A percentile compares a stretch with the other conserved stretches of the same genome.
Conservation (phyloP, 208 protist species). For the Wallacemonas collosoma region DNA sequence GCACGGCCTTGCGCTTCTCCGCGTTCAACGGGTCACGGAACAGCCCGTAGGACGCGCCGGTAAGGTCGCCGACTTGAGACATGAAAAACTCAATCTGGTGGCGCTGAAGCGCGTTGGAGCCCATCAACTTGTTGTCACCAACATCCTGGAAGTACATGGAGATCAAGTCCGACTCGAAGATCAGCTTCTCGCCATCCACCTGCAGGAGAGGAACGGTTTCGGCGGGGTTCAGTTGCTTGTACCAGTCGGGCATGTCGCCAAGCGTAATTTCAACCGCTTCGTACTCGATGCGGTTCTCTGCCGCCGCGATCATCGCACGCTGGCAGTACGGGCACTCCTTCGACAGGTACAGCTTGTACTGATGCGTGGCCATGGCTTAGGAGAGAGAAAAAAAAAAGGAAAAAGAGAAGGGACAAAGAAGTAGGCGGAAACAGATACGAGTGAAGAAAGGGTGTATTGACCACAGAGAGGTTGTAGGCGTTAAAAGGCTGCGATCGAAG, state of each 20-base stretch:
- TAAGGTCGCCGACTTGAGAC: slow-evolving; percentile 58
- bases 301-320: slow-evolving; percentile 56
- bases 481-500: no score
- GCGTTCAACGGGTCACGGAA: slow-evolving; percentile 58
- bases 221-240: slow-evolving; percentile 72
- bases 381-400: slow-evolving; percentile 20
- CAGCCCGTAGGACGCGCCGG: slow-evolving; percentile 41
- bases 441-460: neutral
- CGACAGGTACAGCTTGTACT: slow-evolving; percentile 59
- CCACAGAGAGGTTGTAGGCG: no score
- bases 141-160: slow-evolving; percentile 66
- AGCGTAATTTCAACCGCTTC: slow-evolving; percentile 50
- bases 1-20: slow-evolving; percentile 51
- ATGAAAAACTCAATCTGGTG: slow-evolving; percentile 80
- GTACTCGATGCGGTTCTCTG: slow-evolving; percentile 52
- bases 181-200: slow-evolving; percentile 45
- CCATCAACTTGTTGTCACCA: slow-evolving; percentile 37
- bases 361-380: slow-evolving; percentile 23
- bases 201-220: slow-evolving; percentile 74
- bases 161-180: slow-evolving; percentile 78
- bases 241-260: slow-evolving; percentile 69
- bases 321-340: slow-evolving; percentile 71
- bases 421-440: neutral
- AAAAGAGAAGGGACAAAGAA: slow-evolving; percentile 12
- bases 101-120: slow-evolving; percentile 44